Base-by-base conservation (phyloP, 345 rosid genomes). In the Eucalyptus cloeziana region DNA sequence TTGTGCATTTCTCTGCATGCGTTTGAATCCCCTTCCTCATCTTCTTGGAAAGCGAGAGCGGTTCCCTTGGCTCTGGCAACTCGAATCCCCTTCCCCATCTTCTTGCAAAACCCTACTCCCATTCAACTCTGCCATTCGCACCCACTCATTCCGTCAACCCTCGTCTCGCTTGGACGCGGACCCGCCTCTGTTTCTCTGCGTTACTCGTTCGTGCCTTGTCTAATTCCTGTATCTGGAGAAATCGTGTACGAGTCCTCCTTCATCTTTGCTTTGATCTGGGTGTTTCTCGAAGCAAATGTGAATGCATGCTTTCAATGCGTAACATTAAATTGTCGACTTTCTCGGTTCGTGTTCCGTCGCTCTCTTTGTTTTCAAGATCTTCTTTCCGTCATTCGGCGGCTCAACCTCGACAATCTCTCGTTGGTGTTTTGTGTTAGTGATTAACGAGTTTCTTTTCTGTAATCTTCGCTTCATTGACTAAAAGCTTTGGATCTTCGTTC, bases 231-330 rank as follows among this genome's bases (percentile, higher is more conserved):
- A 64, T 1, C 10, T 7, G 76, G 76, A 30, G 37, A 64, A 64
- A n/a, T 64, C 37, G 71, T n/a, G 71, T n/a, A 64, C 10, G 76
- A 64, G 37, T n/a, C 76, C 76, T 64, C 19, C 43, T 6, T 56
- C 62, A 56, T 14, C 19, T n/a, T 67, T 16, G 43, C 43, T 67
- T 67, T 67, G 79, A 67, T 67, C 43, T 4, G 22, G 9, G 43
- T 31, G 79, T 16, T 67, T 67, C 22, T 67, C 37, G 43, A 56
- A 92, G 98, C 99, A 95, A 88, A 90, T 86, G 47, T 3, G 7
- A 62, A 76, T 76, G 83, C 83, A 76, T 37, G 83, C 83, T 37
- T 37, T 37, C 24, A 13, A 37, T 21, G 83, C 47, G 7, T 21
- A 21, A 24, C 22, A 76, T 37, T 6, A 67, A 19, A 67, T 67